Evolutionary conservation across 1,284 basidiomycete genomes (phyloP).

Genomic region (Papiliotrema nemorosa): DNA sequence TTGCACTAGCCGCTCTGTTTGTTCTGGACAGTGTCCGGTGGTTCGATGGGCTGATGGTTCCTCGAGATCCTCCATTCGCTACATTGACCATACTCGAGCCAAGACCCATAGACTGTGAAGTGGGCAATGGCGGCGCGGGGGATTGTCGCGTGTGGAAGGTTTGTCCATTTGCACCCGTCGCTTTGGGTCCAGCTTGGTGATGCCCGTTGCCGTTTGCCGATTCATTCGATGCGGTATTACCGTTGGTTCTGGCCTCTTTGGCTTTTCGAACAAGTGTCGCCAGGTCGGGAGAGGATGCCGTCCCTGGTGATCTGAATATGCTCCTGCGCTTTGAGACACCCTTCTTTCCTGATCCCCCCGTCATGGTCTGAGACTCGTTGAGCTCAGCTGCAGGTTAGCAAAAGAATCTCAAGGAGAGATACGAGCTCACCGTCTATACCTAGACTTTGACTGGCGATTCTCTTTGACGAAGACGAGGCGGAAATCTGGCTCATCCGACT

Average conservation of each 20-base stretch:
- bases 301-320: conserved; percentile 79
- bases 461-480: conserved; percentile 8
- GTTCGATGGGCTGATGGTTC: neutral
- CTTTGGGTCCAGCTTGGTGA: no score
- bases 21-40: neutral
- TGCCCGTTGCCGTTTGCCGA: neutral
- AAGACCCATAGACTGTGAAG: neutral
- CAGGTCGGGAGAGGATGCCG: conserved; percentile 81
- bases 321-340: conserved; percentile 62
- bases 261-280: conserved; percentile 76
- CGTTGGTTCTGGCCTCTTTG: conserved; percentile 55
- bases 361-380: conserved; percentile 6
- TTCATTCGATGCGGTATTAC: neutral
- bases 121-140: neutral
- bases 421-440: conserved; percentile 39
- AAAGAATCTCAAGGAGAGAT: neutral
- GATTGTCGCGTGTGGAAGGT: neutral
- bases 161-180: neutral
- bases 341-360: conserved; percentile 12
- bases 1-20: neutral
- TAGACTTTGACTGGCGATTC: conserved; percentile 23
- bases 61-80: neutral
- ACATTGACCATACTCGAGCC: neutral
- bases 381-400: conserved; percentile 1
- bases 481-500: conserved; percentile 8